A percentile compares a stretch with the other conserved stretches of the same genome.
Conservation (phyloP, 2,329 filamentous ascomycete genomes). For the Botrytis fabae region DNA sequence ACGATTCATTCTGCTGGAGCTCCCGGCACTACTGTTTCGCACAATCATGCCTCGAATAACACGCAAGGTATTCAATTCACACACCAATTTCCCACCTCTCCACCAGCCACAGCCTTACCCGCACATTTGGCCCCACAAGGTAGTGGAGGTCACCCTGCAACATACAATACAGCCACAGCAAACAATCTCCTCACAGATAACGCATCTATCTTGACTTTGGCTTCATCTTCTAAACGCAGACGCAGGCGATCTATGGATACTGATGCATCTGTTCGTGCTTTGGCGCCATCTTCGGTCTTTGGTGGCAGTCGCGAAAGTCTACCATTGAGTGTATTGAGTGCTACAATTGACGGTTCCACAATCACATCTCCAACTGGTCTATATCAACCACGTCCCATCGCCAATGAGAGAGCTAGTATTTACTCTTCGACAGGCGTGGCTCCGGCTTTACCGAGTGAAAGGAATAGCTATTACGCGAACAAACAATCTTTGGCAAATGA, state of each 20-base stretch:
- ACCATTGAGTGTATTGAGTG: conserved; percentile 74
- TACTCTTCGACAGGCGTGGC: conserved; percentile 74
- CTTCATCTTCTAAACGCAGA: conserved; percentile 76
- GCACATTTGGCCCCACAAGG: conserved; percentile 60
- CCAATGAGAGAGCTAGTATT: conserved; percentile 71
- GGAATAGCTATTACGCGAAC: conserved; percentile 77
- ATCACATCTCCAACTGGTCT: conserved; percentile 48
- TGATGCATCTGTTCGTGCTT: conserved; percentile 78
- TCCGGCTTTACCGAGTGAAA: conserved; percentile 68
- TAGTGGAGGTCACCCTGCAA: conserved; percentile 59
- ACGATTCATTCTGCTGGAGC: conserved; percentile 77
- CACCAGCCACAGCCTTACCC: conserved; percentile 72
- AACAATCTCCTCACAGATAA: conserved; percentile 83
- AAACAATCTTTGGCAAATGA: conserved; percentile 56
- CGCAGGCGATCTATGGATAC: conserved; percentile 81
- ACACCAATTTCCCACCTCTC: conserved; percentile 63
- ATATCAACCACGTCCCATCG: conserved; percentile 51
- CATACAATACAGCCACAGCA: conserved; percentile 75
- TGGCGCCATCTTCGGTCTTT: conserved; percentile 81
- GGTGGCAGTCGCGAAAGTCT: conserved; percentile 79
- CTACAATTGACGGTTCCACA: conserved; percentile 60
- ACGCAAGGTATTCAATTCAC: conserved; percentile 56
- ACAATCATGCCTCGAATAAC: conserved; percentile 40
- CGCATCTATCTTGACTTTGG: conserved; percentile 80
- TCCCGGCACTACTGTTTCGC: conserved; percentile 47